Percentiles rank a stretch among this genome's conserved stretches.
Conservation (phyloP, 2,329 filamentous ascomycete species). For the Domatiomyces catenatus region DNA sequence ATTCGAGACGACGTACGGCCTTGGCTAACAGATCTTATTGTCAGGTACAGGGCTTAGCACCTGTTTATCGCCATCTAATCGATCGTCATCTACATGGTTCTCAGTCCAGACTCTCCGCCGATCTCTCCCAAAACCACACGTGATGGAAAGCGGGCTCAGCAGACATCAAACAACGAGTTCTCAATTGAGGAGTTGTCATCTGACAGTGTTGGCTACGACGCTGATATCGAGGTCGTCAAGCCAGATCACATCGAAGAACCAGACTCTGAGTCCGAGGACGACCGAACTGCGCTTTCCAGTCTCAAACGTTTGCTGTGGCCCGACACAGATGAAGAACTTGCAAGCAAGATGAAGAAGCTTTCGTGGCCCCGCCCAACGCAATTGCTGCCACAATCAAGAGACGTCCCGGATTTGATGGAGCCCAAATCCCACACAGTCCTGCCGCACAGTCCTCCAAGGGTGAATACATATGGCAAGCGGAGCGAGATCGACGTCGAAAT, state of each 20-base stretch:
- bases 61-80: not conserved
- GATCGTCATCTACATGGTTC: not conserved
- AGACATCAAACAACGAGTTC: slow-evolving; percentile 15
- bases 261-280: slow-evolving; percentile 14
- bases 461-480: slow-evolving; percentile 1
- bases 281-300: slow-evolving; percentile 4
- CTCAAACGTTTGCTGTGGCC: slow-evolving; percentile 23
- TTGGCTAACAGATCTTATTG: not conserved
- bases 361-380: slow-evolving; percentile 4
- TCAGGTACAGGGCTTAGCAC: not conserved
- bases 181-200: slow-evolving; percentile 18
- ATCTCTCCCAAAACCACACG: slow-evolving; percentile 1
- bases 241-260: slow-evolving; percentile 24
- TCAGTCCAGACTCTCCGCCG: not conserved
- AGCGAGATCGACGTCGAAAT: slow-evolving; percentile 10
- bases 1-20: not conserved
- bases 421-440: not conserved
- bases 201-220: slow-evolving; percentile 21
- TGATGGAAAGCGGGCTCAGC: slow-evolving; percentile 11
- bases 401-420: not conserved
- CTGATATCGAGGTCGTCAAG: slow-evolving; percentile 20
- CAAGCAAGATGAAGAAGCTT: slow-evolving; percentile 10
- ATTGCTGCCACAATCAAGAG: not conserved
- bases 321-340: slow-evolving; percentile 12
- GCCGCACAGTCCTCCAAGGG: not conserved